These are phyloP conservation scores for Stachybotrys chartarum DNA, from an alignment of 2,329 filamentous ascomycete species.

Conservation along the genomic window DNA sequence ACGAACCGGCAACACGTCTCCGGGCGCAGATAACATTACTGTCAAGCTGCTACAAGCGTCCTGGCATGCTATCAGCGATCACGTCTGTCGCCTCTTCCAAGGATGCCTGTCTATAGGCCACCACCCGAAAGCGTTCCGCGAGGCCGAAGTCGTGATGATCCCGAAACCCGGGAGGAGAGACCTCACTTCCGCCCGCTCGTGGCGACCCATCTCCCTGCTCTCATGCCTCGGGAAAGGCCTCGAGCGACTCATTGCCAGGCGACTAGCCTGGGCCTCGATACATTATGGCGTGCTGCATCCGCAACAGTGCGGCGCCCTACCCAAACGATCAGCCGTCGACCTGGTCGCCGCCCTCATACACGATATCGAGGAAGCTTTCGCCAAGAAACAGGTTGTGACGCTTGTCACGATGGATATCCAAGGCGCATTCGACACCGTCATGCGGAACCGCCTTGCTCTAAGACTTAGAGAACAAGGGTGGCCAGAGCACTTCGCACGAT, in stretches of 20 bases:
- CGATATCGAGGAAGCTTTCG: constrained; percentile 10
- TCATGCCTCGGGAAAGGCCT: constrained; percentile 18
- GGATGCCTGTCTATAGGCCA: constrained; percentile 9
- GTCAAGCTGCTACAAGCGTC: constrained; percentile 8
- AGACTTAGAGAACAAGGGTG: constrained; percentile 9
- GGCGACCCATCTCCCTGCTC: constrained; percentile 16
- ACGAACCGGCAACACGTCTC: constrained; percentile 11
- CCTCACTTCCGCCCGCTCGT: constrained; percentile 9
- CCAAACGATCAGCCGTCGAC: constrained; percentile 10
- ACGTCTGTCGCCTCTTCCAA: constrained; percentile 8
- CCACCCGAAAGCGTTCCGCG: constrained; percentile 10
- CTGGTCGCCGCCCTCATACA: constrained; percentile 10
- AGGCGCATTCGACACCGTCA: constrained; percentile 10
- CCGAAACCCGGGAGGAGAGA: constrained; percentile 13
- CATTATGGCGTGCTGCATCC: constrained; percentile 10
- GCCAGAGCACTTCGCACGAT: constrained; percentile 6
- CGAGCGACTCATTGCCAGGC: constrained; percentile 14
- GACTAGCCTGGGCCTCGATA: constrained; percentile 11
- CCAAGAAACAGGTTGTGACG: constrained; percentile 3
- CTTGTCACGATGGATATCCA: constrained; percentile 10
- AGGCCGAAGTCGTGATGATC: constrained; percentile 16
- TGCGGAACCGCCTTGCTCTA: constrained; percentile 10
- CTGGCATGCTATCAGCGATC: constrained; percentile 4
- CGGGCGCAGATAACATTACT: constrained; percentile 11
- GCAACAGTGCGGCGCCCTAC: too few relatives aligned